Percentiles rank a stretch among this genome's conserved stretches.
Evolutionary conservation across 495 filamentous ascomycete genomes (phyloP).

Genomic region (Talaromyces stipitatus): DNA sequence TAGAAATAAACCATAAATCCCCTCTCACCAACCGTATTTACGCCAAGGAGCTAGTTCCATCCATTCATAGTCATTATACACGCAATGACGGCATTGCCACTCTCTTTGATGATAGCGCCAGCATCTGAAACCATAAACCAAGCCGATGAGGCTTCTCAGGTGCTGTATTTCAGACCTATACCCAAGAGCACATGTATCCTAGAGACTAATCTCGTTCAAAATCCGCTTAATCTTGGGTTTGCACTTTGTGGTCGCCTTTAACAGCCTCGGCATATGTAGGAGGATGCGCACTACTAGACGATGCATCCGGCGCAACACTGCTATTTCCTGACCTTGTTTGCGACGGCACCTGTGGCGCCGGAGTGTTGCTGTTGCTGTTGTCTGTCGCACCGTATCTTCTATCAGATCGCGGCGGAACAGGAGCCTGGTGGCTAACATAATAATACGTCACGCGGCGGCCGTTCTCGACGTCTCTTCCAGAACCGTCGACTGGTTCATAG

Average conservation of each 20-base stretch:
- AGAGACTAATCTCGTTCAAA: not conserved
- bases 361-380: constrained; percentile 5
- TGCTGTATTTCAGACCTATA: not conserved
- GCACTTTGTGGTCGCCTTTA: constrained; percentile 81
- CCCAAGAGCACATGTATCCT: not conserved
- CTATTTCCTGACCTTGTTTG: constrained; percentile 23
- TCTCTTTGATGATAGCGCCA: not conserved
- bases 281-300: constrained; percentile 34
- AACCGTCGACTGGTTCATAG: constrained; percentile 52
- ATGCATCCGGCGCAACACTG: constrained; percentile 22
- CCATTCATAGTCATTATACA: constrained; percentile 30
- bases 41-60: not conserved
- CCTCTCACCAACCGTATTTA: not conserved
- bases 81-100: constrained; percentile 25
- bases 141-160: too few species aligned
- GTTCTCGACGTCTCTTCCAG: constrained; percentile 39
- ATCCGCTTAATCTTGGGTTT: constrained; percentile 51
- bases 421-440: constrained; percentile 50
- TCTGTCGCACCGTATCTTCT: constrained; percentile 32
- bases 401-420: constrained; percentile 26
- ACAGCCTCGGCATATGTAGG: constrained; percentile 84
- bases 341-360: constrained; percentile 16
- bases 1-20: not conserved
- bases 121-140: too few species aligned
- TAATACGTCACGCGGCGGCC: constrained; percentile 57